Conservation (phyloP, 1,284 basidiomycete genomes). For the Schizophyllum commune region DNA sequence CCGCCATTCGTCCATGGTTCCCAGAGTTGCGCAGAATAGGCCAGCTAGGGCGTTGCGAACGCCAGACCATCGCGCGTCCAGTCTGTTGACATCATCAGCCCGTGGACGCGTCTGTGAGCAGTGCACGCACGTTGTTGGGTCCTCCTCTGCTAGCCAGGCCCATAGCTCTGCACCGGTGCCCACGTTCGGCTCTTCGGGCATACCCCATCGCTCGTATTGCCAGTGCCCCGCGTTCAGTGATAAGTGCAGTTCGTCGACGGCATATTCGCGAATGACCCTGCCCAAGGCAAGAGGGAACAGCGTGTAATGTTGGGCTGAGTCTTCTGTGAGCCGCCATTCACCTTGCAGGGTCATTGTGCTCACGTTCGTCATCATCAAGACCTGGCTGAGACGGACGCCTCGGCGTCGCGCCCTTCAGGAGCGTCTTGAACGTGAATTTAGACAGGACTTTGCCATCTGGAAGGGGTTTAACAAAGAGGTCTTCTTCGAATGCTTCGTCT, state of each 20-base stretch:
- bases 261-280: slow-evolving; percentile 79
- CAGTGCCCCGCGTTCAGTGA: slow-evolving; percentile 87
- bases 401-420: slow-evolving; percentile 46
- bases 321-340: too few species aligned
- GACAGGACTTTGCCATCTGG: slow-evolving; percentile 80
- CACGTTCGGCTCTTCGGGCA: slow-evolving; percentile 70
- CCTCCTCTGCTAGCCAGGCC: slow-evolving; percentile 77
- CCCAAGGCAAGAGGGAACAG: slow-evolving; percentile 82
- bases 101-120: slow-evolving; percentile 1
- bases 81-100: slow-evolving; percentile 28
- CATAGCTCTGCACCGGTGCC: slow-evolving; percentile 84
- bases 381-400: slow-evolving; percentile 43
- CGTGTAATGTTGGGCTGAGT: slow-evolving; percentile 69
- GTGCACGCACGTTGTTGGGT: slow-evolving; percentile 38
- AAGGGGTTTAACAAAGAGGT: slow-evolving; percentile 67
- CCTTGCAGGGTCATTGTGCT: too few species aligned
- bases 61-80: slow-evolving; percentile 76
- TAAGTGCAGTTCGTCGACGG: slow-evolving; percentile 81
- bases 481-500: slow-evolving; percentile 56
- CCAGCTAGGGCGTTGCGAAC: slow-evolving; percentile 87
- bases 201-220: slow-evolving; percentile 83
- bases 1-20: slow-evolving; percentile 63
- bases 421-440: slow-evolving; percentile 76
- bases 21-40: slow-evolving; percentile 90
- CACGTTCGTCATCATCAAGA: slow-evolving; percentile 46